Evolutionary conservation across 345 rosid species (phyloP).

Genomic region (Erodium maritimum): DNA sequence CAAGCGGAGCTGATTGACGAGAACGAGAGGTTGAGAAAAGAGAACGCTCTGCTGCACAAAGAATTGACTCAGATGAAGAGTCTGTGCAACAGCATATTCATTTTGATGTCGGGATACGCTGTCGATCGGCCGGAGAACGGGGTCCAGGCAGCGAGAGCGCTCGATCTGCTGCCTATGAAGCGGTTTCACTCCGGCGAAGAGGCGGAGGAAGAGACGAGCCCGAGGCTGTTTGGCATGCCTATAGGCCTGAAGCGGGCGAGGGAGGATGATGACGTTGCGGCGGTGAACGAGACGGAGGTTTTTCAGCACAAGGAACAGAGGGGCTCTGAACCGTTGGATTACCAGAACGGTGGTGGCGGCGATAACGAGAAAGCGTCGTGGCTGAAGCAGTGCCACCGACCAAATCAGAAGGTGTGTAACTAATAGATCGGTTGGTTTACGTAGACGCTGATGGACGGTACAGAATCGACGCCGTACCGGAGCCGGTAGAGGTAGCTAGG

Average conservation of each 20-base stretch:
- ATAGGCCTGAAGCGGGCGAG: slow-evolving; percentile 13
- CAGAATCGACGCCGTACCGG: too few relatives aligned
- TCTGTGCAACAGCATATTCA: slow-evolving; percentile 22
- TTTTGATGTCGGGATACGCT: slow-evolving; percentile 20
- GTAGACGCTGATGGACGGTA: too few relatives aligned
- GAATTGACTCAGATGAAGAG: slow-evolving; percentile 26
- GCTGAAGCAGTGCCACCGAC: slow-evolving; percentile 9
- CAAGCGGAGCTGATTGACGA: slow-evolving; percentile 22
- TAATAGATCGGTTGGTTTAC: too few relatives aligned
- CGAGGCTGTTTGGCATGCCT: slow-evolving; percentile 15
- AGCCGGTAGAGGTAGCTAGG: too few relatives aligned
- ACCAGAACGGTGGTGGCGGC: background rate
- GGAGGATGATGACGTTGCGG: too few relatives aligned
- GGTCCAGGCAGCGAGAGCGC: background rate
- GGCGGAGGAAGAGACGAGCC: slow-evolving; percentile 1
- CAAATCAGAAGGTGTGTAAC: slow-evolving; percentile 12
- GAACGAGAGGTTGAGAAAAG: slow-evolving; percentile 33
- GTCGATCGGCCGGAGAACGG: background rate
- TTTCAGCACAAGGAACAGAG: too few relatives aligned
- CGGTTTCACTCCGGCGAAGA: background rate
- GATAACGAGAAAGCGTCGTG: slow-evolving; percentile 9
- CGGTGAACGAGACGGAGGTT: background rate
- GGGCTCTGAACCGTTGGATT: slow-evolving; percentile 5
- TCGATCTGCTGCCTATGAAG: background rate
- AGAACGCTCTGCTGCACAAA: slow-evolving; percentile 20